These are phyloP conservation scores for Sarcomyxa edulis DNA, from an alignment of 768 basidiomycete genomes.

Conservation along the genomic window DNA sequence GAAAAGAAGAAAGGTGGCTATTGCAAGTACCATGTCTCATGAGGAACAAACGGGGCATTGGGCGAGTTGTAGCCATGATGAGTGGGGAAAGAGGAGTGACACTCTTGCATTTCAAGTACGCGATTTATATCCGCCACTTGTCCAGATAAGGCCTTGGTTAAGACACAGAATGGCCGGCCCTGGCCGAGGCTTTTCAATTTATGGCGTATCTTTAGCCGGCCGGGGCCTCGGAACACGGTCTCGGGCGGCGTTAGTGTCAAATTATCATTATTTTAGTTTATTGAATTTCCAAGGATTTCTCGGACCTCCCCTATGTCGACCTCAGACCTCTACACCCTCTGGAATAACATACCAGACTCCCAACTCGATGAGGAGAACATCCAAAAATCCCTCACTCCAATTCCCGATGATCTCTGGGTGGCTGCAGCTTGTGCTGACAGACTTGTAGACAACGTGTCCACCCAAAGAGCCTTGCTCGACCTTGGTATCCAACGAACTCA, in stretches of 20 bases:
- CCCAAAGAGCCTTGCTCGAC: constrained; percentile 55
- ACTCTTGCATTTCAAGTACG: no score
- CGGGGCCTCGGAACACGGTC: no score
- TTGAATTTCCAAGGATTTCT: no score
- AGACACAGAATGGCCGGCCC: not conserved
- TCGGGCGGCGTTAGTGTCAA: no score
- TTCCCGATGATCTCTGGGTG: constrained; percentile 73
- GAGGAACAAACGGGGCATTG: constrained; percentile 72
- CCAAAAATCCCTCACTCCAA: constrained; percentile 37
- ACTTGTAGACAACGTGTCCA: constrained; percentile 47
- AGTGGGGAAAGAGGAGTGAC: no score
- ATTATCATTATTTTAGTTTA: no score
- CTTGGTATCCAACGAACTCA: constrained; percentile 60
- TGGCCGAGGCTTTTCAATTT: no score
- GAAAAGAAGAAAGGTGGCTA: not conserved
- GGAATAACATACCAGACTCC: constrained; percentile 52
- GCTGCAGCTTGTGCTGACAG: constrained; percentile 70
- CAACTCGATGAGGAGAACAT: constrained; percentile 51
- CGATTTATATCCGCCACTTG: not conserved
- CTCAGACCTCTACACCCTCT: constrained; percentile 37
- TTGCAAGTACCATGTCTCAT: constrained; percentile 64
- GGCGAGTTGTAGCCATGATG: no score
- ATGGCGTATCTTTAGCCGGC: no score
- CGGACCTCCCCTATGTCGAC: no score
- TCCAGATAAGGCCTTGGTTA: not conserved